Conservation (phyloP, 2,329 filamentous ascomycete species). For the Huntiella decipiens region DNA sequence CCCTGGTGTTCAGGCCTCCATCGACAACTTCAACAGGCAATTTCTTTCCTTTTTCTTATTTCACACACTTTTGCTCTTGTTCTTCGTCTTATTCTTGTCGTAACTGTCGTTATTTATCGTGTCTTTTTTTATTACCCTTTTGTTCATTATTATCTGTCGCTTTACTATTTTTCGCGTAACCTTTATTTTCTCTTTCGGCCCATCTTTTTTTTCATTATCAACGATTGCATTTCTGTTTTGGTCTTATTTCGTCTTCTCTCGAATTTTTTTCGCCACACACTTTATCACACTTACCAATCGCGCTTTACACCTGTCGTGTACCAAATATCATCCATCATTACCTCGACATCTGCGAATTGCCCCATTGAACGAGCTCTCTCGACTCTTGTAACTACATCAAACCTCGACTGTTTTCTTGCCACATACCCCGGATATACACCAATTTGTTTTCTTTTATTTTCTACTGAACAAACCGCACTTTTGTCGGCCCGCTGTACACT, state of each 20-base stretch:
- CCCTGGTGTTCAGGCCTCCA: slow-evolving; percentile 2
- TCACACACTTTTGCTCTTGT: neutral
- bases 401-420: too few species aligned
- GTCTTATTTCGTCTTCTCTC: neutral
- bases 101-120: slow-evolving; percentile 1
- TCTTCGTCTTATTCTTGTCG: slow-evolving; percentile 3
- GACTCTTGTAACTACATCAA: neutral
- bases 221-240: slow-evolving; percentile 2
- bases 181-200: neutral
- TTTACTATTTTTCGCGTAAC: neutral
- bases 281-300: neutral
- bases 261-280: slow-evolving; percentile 1
- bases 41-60: neutral
- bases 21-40: neutral
- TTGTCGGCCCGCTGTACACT: too few species aligned
- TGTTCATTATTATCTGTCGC: neutral
- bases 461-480: too few species aligned
- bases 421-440: too few species aligned
- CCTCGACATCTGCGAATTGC: too few species aligned
- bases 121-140: neutral
- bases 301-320: neutral
- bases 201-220: slow-evolving; percentile 3
- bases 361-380: neutral
- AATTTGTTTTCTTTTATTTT: too few species aligned
- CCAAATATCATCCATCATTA: neutral